Evolutionary conservation across 352 stramenopile genomes (phyloP), one percentile per base, ranked within the genome.

Genomic region (Phytophthora constricta): DNA sequence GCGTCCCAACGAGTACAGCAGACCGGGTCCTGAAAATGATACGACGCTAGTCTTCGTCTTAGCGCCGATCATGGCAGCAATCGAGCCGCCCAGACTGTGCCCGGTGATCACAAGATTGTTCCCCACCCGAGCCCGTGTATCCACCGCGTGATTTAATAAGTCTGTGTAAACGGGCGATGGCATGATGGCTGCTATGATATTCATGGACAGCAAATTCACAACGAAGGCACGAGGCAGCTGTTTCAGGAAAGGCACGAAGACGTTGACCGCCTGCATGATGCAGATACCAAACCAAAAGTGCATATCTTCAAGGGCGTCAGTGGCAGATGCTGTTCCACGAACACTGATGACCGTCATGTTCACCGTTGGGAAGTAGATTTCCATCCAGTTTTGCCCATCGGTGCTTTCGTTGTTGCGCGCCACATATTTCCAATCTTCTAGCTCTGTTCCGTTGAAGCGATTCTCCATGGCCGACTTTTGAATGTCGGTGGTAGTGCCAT

Each of bases 201-300:
- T 65, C 80, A 95, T 92, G 2, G 86, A 95, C 31, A 95, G 51
- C 65, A 96, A 72, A 25, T 79, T 75, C 20, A 95, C 85, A 9
- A 94, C 76, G 47, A 95, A 93, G 25, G 69, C 54, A 9, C 62
- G 73, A 37, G 86, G 88, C 11, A 94, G 73, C 46, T 96, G 86
- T 55, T 91, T 96, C 23, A 96, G 73, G 67, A 96, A 93, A 19
- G 86, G 87, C 49, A 96, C 72, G 27, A 94, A 93, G 5, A 89
- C 65, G 52, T 94, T 87, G 7, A 86, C 80, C 7, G 80, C 82
- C 58, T 95, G 86, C 86, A 96, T 96, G 64, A 94, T 92, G 47
- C 68, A 88, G 55, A 96, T 92, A 23, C 84, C 88, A 47, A 96
- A 94, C 85, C 86, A 94, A 63, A 84, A 96, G 66, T 96, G 86